Base-by-base conservation (phyloP, 2,329 filamentous ascomycete genomes). In the Scortechinia acanthostroma region DNA sequence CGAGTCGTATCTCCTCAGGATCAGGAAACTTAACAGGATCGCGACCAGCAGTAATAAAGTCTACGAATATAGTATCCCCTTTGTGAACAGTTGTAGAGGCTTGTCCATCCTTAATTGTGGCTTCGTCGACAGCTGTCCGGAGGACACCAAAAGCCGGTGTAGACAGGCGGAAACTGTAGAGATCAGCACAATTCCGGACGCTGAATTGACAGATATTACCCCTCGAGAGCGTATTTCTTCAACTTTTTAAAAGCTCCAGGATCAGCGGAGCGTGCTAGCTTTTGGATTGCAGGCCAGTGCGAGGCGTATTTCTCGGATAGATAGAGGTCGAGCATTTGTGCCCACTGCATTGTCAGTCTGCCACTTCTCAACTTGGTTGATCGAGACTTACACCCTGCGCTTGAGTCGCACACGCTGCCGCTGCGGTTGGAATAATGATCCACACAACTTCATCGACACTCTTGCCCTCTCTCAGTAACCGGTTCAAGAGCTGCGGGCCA, bases 331-430 rank as follows among this genome's bases (percentile, higher is more conserved):
- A 77, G 62, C 35, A 73, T 59, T 55, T 75, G 71, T 3, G 70
- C 70, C 53, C 76, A 75, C 55, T 64, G 21, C 28, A 22, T 14
- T 25, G 37, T 19, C 21, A 45, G 33, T 14, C 19, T 21, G 14
- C 21, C 42, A 30, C 10, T 30, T 30, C 25, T 30, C n/a, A n/a
- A n/a, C n/a, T n/a, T n/a, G n/a, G n/a, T n/a, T n/a, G n/a, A n/a
- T n/a, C n/a, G n/a, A n/a, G n/a, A 30, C 25, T 30, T 10, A 30
- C 25, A 30, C 25, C 66, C 53, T 74, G 69, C 20, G 64, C 66
- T 49, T 76, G 71, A 51, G 69, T 74, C n/a, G 73, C 70, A 3
- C 73, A 65, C 55, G 74, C 69, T 1, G 69, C 70, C n/a, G 66
- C 62, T 2, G 71, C 69, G 1, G 70, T 69, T 2, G 72, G 72